phyloP scores from a whole-genome alignment of 2,329 filamentous ascomycete genomes.

The Pseudopyrenochaeta lycopersici region DNA sequence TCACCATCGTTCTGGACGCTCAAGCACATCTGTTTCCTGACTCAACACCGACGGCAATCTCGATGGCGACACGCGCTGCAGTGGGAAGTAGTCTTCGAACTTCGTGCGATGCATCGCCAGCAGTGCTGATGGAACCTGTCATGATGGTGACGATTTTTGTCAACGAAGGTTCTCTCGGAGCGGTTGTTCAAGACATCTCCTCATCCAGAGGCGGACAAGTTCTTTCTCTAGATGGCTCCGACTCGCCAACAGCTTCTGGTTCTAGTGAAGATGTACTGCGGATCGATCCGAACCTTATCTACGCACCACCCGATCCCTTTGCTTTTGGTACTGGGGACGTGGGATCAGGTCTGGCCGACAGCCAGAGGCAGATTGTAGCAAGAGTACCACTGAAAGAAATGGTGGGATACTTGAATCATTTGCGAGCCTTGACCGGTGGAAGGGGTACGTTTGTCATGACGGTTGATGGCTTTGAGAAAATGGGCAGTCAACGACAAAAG shows the following conservation, averaged over 20 bases:
- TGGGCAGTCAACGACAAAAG: conserved; percentile 68
- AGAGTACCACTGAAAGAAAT: conserved; percentile 95
- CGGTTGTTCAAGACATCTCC: conserved; percentile 83
- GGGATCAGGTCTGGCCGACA: conserved; percentile 27
- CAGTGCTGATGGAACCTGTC: conserved; percentile 87
- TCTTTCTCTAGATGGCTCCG: conserved; percentile 67
- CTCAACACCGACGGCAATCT: conserved; percentile 72
- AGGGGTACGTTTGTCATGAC: conserved; percentile 80
- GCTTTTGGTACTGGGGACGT: conserved; percentile 43
- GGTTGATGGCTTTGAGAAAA: conserved; percentile 75
- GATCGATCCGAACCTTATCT: conserved; percentile 79
- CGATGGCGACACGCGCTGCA: conserved; percentile 69
- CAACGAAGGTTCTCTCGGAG: conserved; percentile 81
- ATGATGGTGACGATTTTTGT: conserved; percentile 90
- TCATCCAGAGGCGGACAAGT: conserved; percentile 78
- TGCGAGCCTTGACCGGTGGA: conserved; percentile 88
- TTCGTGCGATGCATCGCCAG: conserved; percentile 62
- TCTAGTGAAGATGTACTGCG: conserved; percentile 43
- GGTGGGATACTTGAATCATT: conserved; percentile 90
- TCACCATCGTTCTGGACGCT: conserved; percentile 75
- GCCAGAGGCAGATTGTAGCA: conserved; percentile 73
- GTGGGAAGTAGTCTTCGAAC: conserved; percentile 74
- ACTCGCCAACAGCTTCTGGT: conserved; percentile 10
- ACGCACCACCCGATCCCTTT: conserved; percentile 89
- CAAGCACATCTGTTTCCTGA: conserved; percentile 70